These are phyloP conservation scores for Caryopteris hybrid DNA, from an alignment of 305 asterid genomes.

Conservation along the genomic window DNA sequence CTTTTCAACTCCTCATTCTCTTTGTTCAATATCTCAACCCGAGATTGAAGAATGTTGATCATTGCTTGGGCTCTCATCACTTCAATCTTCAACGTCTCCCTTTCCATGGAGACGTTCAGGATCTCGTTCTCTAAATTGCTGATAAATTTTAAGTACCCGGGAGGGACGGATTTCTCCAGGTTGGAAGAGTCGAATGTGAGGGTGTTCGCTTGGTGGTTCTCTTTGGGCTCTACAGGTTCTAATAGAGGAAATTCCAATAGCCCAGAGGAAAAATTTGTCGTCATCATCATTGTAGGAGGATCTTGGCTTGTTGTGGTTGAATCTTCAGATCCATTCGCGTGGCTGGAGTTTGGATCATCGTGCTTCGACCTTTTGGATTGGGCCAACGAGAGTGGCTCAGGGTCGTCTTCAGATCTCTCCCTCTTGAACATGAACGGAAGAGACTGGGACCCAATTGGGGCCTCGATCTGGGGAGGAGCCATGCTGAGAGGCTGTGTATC, in stretches of 20 bases:
- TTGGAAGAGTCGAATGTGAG: conserved; percentile 73
- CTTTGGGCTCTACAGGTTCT: conserved; percentile 55
- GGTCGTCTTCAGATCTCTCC: conserved; percentile 54
- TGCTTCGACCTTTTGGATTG: conserved; percentile 55
- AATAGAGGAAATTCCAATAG: conserved; percentile 63
- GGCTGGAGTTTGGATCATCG: conserved; percentile 62
- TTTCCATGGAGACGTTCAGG: conserved; percentile 72
- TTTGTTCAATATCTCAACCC: conserved; percentile 47
- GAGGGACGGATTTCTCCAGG: conserved; percentile 89
- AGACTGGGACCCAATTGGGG: conserved; percentile 20
- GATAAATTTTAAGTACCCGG: conserved; percentile 80
- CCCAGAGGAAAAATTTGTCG: conserved; percentile 44
- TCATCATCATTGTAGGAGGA: conserved; percentile 49
- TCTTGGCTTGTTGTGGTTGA: conserved; percentile 82
- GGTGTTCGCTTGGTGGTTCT: conserved; percentile 32
- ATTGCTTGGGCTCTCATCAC: conserved; percentile 90
- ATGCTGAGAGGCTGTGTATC: conserved; percentile 38
- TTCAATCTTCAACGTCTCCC: conserved; percentile 84
- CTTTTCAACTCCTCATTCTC: conserved; percentile 62
- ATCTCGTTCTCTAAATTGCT: conserved; percentile 79
- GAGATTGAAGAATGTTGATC: conserved; percentile 81
- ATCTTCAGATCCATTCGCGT: conserved; percentile 78
- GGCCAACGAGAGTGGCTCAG: conserved; percentile 49
- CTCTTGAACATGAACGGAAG: conserved; percentile 64
- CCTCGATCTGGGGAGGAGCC: conserved; percentile 39